Evolutionary conservation across 2,329 filamentous ascomycete genomes (phyloP), one percentile per base, ranked within the genome.

Genomic region (Cordyceps fumosorosea): DNA sequence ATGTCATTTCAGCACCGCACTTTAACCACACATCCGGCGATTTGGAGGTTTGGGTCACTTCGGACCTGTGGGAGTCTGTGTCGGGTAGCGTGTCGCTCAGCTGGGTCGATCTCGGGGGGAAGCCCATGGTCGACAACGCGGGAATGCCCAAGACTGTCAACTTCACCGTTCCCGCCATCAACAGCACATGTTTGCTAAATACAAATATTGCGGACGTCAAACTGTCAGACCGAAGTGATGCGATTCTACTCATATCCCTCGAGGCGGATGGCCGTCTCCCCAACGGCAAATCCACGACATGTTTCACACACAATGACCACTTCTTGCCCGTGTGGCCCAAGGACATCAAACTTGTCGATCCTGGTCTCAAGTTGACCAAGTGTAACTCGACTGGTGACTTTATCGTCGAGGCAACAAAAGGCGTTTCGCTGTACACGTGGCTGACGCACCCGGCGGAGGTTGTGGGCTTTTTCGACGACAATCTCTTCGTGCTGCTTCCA

Each of bases 1-100:
- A 77, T 1, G 73, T 87, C 20, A 84, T 88, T 63, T 76, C 86
- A n/a, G 79, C 83, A 1, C 80, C 83, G 0, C 81, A 82, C 65
- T 84, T 77, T 73, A 80, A 86, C 64, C 70, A 74, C 18, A 77
- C 75, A 0, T 81, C 77, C 0, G 80, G 80, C 0, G 70, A 78
- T 22, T 71, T 87, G 20, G 76, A 79, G 3, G 72, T 84, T 2
- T 86, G 65, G 65, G 62, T 66, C 4, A 64, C 60, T 0, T 66
- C 65, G 20, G 65, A 66, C 45, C 44, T 66, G 14, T 66, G 65
- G 65, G 60, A 64, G 26, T 26, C 60, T 16, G 44, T 63, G 2
- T 56, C 62, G 14, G 65, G 65, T 1, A 26, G 53, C 12, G 16
- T 66, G 4, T 59, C 56, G 7, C 22, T 66, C 10, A 40, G 34